Base-by-base conservation (phyloP, 1,139 yeast genomes). In the Pichia sp. region DNA sequence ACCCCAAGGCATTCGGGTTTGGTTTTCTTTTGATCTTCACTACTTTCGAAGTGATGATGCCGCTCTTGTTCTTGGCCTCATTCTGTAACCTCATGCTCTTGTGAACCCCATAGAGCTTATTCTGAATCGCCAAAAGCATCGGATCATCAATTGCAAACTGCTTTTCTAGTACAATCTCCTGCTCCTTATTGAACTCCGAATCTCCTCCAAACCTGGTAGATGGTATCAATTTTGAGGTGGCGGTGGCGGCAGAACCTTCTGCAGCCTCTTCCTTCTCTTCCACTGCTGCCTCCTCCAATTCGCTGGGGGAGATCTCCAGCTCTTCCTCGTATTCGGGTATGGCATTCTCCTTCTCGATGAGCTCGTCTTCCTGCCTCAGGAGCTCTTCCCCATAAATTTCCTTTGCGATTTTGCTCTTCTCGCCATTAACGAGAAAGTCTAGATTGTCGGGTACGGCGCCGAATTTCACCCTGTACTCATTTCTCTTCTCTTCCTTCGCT, bases 1-100 rank as follows among this genome's bases (percentile, higher is more conserved):
- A 67, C 0, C 75, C 77, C n/a, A 74, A 49, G 49, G 73, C 70
- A 60, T 79, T 79, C 7, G 80, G 75, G 62, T 77, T 78, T 1
- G 81, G 77, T 46, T 64, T 66, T 56, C 76, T 70, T 58, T 70
- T 72, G 42, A 67, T 63, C 50, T 64, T 62, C 17, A 68, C 67
- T 9, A 68, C 57, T 54, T 66, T 67, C 0, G 69, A 59, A 48
- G 56, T 55, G 30, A 68, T 63, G 1, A 62, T 59, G 2, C 68
- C 70, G 49, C 61, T 58, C 1, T 64, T 62, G 31, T 55, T 55
- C 33, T 57, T 56, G 3, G 63, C 64, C 47, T 65, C 64, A 20
- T 58, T 56, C 34, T 58, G 60, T 61, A 66, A 54, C 49, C 61
- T 64, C 41, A 56, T 48, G n/a, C 65, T 59, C n/a, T 57, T 56